Base-by-base conservation (phyloP, 2,329 filamentous ascomycete species). In the Botrytis fabae region DNA sequence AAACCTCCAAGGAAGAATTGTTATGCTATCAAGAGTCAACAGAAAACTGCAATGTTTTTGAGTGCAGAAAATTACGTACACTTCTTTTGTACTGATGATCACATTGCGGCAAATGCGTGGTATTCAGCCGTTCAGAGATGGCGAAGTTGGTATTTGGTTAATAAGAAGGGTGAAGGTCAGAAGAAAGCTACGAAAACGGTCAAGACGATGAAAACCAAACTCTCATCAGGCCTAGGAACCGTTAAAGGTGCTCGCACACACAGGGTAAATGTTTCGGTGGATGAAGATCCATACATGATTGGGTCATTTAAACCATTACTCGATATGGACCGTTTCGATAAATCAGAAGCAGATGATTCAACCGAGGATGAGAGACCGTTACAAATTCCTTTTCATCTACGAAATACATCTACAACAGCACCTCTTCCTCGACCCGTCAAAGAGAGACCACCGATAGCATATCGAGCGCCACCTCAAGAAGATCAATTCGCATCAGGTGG, bases 61-160 rank as follows among this genome's bases (percentile, higher is more conserved):
- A 91, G 91, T 71, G 92, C 91, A 4, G 90, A 93, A 69, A 95
- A 95, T 77, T 98, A 94, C 80, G 92, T 97, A 4, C 95, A 98
- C 80, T 97, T 95, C 82, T 97, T 98, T 83, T 91, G 90, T 73
- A 93, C 92, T 2, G 93, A 93, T 62, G 93, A 98, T 78, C 84
- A 86, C 8, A 81, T 84, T 1, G 82, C 90, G 1, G 93, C 93
- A 0, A 86, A 87, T n/a, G 83, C 85, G 22, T 97, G 95, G 83
- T 90, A 92, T 78, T 85, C 87, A 25, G 86, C 87, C 38, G 86
- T 97, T 1, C 94, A 97, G 75, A 84, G 84, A 57, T 98, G 95
- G 95, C 89, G 95, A 73, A 97, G 93, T 81, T 97, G 94, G 94
- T 97, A 97, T 79, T 83, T 98, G 12, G 92, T 93, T 61, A 91